These are phyloP conservation scores for Plasmodium coatneyi DNA, from an alignment of 169 alveolate species.

Conservation along the genomic window DNA sequence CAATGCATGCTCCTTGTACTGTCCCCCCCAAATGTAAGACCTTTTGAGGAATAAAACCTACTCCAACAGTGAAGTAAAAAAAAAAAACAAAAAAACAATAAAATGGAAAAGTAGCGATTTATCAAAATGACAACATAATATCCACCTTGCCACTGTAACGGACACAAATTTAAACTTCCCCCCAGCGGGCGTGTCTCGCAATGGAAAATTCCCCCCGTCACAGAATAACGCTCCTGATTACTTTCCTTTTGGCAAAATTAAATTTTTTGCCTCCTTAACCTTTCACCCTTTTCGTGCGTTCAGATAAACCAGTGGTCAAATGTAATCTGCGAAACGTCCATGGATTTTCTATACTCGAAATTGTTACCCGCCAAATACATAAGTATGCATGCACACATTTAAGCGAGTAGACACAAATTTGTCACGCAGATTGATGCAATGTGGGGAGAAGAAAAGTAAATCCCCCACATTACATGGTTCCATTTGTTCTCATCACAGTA, in stretches of 20 bases:
- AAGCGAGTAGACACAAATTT: not conserved
- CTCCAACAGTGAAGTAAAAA: constrained; percentile 65
- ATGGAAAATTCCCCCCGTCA: not conserved
- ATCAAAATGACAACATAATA: not conserved
- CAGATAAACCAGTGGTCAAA: constrained; percentile 74
- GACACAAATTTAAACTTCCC: not conserved
- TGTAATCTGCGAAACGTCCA: constrained; percentile 43
- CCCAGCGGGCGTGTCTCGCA: not conserved
- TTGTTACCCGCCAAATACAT: constrained; percentile 63
- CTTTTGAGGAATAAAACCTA: constrained; percentile 44
- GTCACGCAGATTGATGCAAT: not conserved
- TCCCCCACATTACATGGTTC: not conserved
- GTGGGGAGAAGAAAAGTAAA: not conserved
- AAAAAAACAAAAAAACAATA: constrained; percentile 7
- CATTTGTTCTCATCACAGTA: not conserved
- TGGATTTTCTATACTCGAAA: constrained; percentile 56
- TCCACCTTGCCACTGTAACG: constrained; percentile 4
- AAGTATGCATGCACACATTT: constrained; percentile 31
- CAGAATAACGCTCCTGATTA: not conserved
- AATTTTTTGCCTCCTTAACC: not conserved
- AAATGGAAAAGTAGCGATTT: not conserved
- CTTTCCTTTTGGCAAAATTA: not conserved
- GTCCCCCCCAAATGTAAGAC: constrained; percentile 12
- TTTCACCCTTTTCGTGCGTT: not conserved
- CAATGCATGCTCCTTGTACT: not conserved